A percentile compares a stretch with the other conserved stretches of the same genome.
Evolutionary conservation across 495 filamentous ascomycete genomes (phyloP).

Genomic region (Durotheca rogersii): DNA sequence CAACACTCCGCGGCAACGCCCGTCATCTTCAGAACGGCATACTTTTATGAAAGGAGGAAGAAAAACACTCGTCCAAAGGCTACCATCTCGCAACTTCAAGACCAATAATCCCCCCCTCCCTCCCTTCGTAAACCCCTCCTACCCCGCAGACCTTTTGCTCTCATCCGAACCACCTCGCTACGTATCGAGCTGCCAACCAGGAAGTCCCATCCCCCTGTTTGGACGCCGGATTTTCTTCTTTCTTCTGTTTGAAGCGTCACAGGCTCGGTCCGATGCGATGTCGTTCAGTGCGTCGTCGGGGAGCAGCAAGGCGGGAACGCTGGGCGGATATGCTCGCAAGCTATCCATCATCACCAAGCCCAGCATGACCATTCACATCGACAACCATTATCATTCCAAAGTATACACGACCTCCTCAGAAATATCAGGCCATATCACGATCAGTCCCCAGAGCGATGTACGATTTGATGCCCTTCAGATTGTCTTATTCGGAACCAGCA

Average conservation of each 20-base stretch:
- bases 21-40: no score
- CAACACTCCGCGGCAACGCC: no score
- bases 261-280: constrained; percentile 13
- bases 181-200: neutral
- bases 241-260: neutral
- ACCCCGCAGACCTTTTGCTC: constrained; percentile 11
- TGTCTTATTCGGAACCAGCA: constrained; percentile 67
- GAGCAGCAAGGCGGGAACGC: constrained; percentile 9
- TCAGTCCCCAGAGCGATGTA: constrained; percentile 59
- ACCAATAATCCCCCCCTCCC: neutral
- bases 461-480: constrained; percentile 82
- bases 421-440: constrained; percentile 53
- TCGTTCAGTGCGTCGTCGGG: constrained; percentile 14
- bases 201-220: neutral
- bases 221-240: no score
- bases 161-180: neutral
- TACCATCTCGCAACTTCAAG: no score
- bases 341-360: constrained; percentile 30
- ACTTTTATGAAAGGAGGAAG: no score
- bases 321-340: constrained; percentile 24
- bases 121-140: constrained; percentile 1
- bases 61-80: no score
- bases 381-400: constrained; percentile 49
- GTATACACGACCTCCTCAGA: constrained; percentile 52
- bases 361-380: constrained; percentile 45